Base-by-base conservation (phyloP, 345 rosid species). In the Dovyalis caffra region DNA sequence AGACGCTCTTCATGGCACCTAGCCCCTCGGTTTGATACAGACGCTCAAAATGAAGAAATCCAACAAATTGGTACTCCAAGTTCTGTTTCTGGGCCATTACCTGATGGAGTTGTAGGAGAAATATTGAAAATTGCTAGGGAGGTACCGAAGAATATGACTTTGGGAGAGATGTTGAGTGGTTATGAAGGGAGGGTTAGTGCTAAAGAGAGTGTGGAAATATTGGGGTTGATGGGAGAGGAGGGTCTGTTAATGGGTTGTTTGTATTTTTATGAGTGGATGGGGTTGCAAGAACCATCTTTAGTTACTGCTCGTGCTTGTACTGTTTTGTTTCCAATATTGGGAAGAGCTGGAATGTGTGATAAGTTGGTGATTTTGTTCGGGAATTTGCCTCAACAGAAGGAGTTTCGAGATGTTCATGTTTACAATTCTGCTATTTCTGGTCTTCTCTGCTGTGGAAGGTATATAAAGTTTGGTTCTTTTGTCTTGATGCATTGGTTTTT, bases 241-340 rank as follows among this genome's bases (percentile, higher is more conserved):
- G 91, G 93, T 56, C 75, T 88, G 75, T 26, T 86, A 31, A 82
- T 53, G 68, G 45, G 84, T 34, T 88, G 92, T 72, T 76, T 94
- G 73, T 86, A 94, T 78, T 88, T 94, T 72, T 88, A 82, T 23
- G 97, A 94, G 76, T 94, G 98, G 97, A 92, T 94, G 98, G 70
- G 83, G 69, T 75, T 87, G 75, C 98, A 90, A 74, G 91, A 83
- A 32, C 98, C 93, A 0, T 80, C 91, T 2, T 90, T 90, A 32
- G 86, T 87, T 61, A 82, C 93, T 0, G 71, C 95, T 60, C 89
- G 90, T 45, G 88, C 97, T 37, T 89, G 85, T 76, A 87, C 97
- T 53, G 75, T 92, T 33, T 21, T 94, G 70, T 94, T 92, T 79
- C 90, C 95, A 2, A 45, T 86, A 31, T 66, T 94, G 69, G 98